Base-by-base conservation (phyloP, 1,139 yeast genomes). In the Magnusiomyces tetraspermus region DNA sequence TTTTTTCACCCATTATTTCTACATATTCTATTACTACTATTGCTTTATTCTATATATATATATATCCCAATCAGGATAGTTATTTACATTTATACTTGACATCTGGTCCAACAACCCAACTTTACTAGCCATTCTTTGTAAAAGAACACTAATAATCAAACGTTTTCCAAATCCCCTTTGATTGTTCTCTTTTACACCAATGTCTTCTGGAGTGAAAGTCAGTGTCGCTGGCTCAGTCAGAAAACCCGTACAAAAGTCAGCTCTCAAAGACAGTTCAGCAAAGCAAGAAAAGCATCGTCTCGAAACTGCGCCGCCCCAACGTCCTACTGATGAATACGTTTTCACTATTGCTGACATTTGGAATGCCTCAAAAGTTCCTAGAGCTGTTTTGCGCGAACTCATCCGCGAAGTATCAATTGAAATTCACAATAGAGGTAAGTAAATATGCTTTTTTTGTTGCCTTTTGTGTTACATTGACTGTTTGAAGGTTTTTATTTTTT, bases 381-480 rank as follows among this genome's bases (percentile, higher is more conserved):
- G 49, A 22, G 11, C 26, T 11, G 31, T 46, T 23, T 36, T 46
- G 15, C 26, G 30, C 15, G 49, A 46, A 5, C 41, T 46, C 2
- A 46, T 37, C 23, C 15, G 26, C 10, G 42, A 22, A 8, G 21
- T 15, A 15, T 22, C 41, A 23, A 13, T 11, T 3, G 49, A 46
- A 22, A 13, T 46, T 13, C 30, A 41, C n/a, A 24, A 40, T 31
- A 31, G 42, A 26, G 46, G 42, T 40, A 28, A 10, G 51, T 42
- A n/a, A n/a, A n/a, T n/a, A n/a, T n/a, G n/a, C n/a, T n/a, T n/a
- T n/a, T n/a, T n/a, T n/a, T n/a, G n/a, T n/a, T n/a, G n/a, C n/a
- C n/a, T n/a, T n/a, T n/a, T n/a, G n/a, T n/a, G n/a, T n/a, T n/a
- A n/a, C n/a, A n/a, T n/a, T n/a, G n/a, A n/a, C n/a, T n/a, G n/a